phyloP scores from a whole-genome alignment of 192 early-diverging fungal species.

The Globomyces pollinis-pini region DNA sequence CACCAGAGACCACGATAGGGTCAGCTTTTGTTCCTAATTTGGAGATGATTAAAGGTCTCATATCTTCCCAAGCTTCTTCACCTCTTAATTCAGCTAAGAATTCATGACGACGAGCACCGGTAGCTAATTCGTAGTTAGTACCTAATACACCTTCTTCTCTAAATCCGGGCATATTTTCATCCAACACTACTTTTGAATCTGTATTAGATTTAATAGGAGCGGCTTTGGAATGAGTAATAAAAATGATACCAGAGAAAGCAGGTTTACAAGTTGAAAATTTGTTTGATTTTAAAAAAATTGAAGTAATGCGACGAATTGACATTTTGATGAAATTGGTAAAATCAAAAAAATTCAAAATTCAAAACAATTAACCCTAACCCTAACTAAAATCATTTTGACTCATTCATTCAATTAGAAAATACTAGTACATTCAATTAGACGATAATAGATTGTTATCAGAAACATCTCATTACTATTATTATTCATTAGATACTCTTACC shows the following conservation, averaged over 20 bases:
- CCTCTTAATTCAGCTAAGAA: constrained; percentile 75
- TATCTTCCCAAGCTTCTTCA: constrained; percentile 77
- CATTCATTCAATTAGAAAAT: no score
- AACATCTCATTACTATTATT: no score
- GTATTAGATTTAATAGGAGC: neutral
- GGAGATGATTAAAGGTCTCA: constrained; percentile 67
- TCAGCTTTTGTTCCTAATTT: constrained; percentile 71
- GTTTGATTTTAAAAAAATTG: neutral
- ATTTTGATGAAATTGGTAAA: no score
- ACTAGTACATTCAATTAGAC: no score
- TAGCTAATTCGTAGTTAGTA: constrained; percentile 81
- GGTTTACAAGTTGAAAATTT: constrained; percentile 1
- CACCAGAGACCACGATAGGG: constrained; percentile 79
- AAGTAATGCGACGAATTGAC: neutral
- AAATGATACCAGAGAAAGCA: neutral
- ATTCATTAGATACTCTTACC: no score
- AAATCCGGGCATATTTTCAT: constrained; percentile 45
- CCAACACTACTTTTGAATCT: constrained; percentile 3
- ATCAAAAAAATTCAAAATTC: constrained; percentile 1
- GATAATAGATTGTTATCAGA: no score
- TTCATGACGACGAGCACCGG: constrained; percentile 88
- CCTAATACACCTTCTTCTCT: constrained; percentile 49
- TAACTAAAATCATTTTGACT: no score
- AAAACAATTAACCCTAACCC: constrained; percentile 1
- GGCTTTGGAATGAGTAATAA: no score